phyloP scores from a whole-genome alignment of 495 filamentous ascomycete genomes.

The Astrocystis sublimbata region DNA sequence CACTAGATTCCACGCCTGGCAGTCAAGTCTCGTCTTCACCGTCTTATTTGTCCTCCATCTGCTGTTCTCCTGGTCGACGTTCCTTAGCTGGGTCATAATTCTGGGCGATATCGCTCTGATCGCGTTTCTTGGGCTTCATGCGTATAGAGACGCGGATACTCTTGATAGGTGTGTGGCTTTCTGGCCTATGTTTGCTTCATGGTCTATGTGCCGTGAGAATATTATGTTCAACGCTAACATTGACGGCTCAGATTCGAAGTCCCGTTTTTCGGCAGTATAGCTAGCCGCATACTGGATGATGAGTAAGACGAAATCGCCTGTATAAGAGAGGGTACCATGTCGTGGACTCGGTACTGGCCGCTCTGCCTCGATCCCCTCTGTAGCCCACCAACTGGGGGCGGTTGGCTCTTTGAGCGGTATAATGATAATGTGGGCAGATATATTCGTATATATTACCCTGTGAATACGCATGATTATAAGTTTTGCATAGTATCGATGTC shows the following conservation, averaged over 20 bases:
- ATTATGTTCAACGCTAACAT: conserved; percentile 17
- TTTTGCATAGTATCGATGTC: no score
- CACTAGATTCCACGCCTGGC: conserved; percentile 90
- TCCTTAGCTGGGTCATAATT: conserved; percentile 83
- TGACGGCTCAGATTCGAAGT: conserved; percentile 63
- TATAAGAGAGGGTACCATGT: background rate
- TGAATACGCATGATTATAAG: background rate
- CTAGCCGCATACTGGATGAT: conserved; percentile 89
- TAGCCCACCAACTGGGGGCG: background rate
- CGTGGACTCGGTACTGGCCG: background rate
- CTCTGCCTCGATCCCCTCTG: background rate
- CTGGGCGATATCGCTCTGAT: conserved; percentile 74
- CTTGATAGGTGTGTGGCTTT: conserved; percentile 67
- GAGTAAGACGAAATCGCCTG: conserved; percentile 53
- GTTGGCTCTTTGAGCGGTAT: background rate
- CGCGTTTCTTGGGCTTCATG: conserved; percentile 71
- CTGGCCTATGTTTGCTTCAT: no score
- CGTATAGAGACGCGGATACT: conserved; percentile 88
- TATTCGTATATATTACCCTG: background rate
- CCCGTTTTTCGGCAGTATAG: conserved; percentile 81
- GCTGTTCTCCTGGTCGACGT: conserved; percentile 77
- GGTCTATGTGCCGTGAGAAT: background rate
- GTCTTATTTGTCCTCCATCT: conserved; percentile 83
- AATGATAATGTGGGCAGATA: conserved; percentile 9
- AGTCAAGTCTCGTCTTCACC: conserved; percentile 84